Evolutionary conservation across 768 basidiomycete genomes (phyloP).

Genomic region (Pholiota conissans): DNA sequence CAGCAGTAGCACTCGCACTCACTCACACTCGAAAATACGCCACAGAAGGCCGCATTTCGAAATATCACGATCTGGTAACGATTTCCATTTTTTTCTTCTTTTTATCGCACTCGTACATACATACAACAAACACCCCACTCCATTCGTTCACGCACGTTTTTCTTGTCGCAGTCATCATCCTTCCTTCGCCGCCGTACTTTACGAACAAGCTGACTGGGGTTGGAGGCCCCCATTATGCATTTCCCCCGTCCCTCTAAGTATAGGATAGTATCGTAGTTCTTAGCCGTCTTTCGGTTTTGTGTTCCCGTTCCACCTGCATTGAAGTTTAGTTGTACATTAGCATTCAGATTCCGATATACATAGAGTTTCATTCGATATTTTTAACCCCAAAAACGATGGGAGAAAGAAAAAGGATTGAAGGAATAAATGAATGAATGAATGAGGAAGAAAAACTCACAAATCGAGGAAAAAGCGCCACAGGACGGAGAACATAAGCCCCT

Average conservation of each 20-base stretch:
- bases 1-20: background rate
- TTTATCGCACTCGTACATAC: background rate
- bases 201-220: too few species aligned
- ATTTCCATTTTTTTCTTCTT: background rate
- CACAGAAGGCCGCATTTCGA: background rate
- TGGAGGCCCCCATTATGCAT: background rate
- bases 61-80: background rate
- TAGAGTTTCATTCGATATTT: too few species aligned
- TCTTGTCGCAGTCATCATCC: background rate
- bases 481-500: constrained; percentile 88
- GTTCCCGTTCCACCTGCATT: constrained; percentile 9
- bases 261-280: constrained; percentile 3
- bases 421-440: too few species aligned
- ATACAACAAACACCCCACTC: constrained; percentile 2
- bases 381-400: too few species aligned
- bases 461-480: constrained; percentile 92
- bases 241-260: constrained; percentile 2
- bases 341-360: background rate
- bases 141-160: background rate
- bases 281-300: constrained; percentile 7
- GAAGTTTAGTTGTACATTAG: constrained; percentile 13
- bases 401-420: too few species aligned
- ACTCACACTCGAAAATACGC: background rate
- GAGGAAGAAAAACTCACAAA: constrained; percentile 78
- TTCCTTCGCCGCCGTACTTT: background rate